These are phyloP conservation scores for Opeltia flavorubescens DNA, from an alignment of 495 filamentous ascomycete genomes.

Conservation along the genomic window DNA sequence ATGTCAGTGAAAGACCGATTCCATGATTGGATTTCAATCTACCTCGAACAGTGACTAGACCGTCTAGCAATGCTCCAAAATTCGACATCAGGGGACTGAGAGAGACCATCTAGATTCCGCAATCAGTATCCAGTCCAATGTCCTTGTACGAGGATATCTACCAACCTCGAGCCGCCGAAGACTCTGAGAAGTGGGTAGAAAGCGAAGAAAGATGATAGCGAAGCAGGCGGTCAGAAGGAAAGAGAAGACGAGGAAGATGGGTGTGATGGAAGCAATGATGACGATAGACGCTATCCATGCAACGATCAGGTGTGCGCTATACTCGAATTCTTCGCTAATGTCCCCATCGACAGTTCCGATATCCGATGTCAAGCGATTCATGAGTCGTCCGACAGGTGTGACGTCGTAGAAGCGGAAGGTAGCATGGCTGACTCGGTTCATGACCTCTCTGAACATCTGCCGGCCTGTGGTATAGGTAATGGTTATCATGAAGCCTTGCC, in stretches of 20 bases:
- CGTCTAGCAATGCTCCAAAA: conserved; percentile 67
- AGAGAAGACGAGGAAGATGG: conserved; percentile 58
- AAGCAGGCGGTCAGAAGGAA: conserved; percentile 47
- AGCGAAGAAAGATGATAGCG: conserved; percentile 52
- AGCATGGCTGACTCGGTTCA: conserved; percentile 55
- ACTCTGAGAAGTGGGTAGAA: conserved; percentile 70
- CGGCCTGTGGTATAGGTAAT: conserved; percentile 67
- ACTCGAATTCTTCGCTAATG: conserved; percentile 53
- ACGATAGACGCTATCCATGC: conserved; percentile 56
- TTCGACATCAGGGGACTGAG: conserved; percentile 73
- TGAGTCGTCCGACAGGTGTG: conserved; percentile 67
- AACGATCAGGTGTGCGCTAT: conserved; percentile 47
- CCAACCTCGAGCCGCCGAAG: conserved; percentile 53
- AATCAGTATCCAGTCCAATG: not conserved
- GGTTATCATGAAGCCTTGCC: conserved; percentile 46
- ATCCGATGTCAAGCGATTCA: conserved; percentile 78
- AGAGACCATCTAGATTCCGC: conserved; percentile 44
- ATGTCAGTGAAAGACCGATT: not conserved
- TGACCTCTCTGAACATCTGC: conserved; percentile 51
- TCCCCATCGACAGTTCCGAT: conserved; percentile 72
- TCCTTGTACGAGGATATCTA: not conserved
- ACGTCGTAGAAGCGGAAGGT: conserved; percentile 82
- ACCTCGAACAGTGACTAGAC: conserved; percentile 60
- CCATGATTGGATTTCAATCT: not conserved
- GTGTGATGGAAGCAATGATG: conserved; percentile 63